These are phyloP conservation scores for Ascochyta clinopodiicola DNA, from an alignment of 2,329 filamentous ascomycete species.

Conservation along the genomic window DNA sequence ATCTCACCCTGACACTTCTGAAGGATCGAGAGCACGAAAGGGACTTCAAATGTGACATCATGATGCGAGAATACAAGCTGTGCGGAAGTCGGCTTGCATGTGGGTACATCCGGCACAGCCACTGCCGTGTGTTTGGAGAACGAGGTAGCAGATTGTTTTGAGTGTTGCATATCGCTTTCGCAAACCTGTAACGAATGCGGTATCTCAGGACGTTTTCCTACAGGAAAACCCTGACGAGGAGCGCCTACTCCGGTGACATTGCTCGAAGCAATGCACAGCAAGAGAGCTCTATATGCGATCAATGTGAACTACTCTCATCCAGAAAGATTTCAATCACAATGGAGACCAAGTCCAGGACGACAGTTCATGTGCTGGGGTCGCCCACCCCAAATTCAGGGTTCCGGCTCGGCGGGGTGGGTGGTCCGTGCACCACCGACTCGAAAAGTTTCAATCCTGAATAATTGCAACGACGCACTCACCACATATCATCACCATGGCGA, in stretches of 20 bases:
- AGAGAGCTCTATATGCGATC: background rate
- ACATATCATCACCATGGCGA: slow-evolving; percentile 61
- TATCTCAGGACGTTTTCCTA: background rate
- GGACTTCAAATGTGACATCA: background rate
- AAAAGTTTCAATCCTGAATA: slow-evolving; percentile 26
- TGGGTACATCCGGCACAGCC: background rate
- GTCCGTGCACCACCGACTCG: slow-evolving; percentile 23
- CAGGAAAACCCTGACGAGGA: background rate
- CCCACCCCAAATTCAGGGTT: background rate
- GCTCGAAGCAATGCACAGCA: background rate
- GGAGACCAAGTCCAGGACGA: background rate
- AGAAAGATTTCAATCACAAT: background rate
- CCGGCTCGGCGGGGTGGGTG: slow-evolving; percentile 8
- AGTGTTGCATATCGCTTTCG: background rate
- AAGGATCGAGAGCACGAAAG: background rate
- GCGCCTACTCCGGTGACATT: background rate
- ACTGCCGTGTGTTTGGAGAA: background rate
- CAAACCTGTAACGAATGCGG: background rate
- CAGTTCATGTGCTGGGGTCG: slow-evolving; percentile 1
- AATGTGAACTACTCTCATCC: background rate
- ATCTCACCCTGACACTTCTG: background rate
- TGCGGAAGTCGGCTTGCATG: slow-evolving; percentile 1
- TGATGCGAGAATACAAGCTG: background rate
- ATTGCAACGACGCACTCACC: slow-evolving; percentile 24
- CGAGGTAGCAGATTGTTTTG: slow-evolving; percentile 1